Evolutionary conservation across 2,329 filamentous ascomycete genomes (phyloP).

Genomic region (Arthrobotrys conoides): DNA sequence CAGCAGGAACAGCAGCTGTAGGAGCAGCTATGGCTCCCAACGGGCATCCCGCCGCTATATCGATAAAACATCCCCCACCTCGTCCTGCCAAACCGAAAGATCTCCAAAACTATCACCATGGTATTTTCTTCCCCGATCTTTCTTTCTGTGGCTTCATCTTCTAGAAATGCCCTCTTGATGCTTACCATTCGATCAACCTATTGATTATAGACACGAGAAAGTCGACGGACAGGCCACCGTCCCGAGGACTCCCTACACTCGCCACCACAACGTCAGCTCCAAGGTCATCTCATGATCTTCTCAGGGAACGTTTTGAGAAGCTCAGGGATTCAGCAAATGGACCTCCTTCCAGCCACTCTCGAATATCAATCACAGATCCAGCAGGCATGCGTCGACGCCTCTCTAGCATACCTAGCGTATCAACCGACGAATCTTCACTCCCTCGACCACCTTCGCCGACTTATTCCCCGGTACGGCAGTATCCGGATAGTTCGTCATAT

Average conservation of each 20-base stretch:
- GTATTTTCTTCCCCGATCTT: conserved; percentile 76
- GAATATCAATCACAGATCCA: not conserved
- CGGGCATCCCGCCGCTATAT: conserved; percentile 40
- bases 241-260: conserved; percentile 67
- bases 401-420: conserved; percentile 35
- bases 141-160: conserved; percentile 65
- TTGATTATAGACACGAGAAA: conserved; percentile 63
- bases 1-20: not conserved
- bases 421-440: conserved; percentile 22
- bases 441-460: conserved; percentile 77
- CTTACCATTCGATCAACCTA: conserved; percentile 1
- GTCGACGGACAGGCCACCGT: conserved; percentile 70
- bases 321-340: conserved; percentile 20
- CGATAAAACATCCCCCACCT: conserved; percentile 62
- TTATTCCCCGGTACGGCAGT: conserved; percentile 82
- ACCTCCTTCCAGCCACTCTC: not conserved
- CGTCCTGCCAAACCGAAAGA: conserved; percentile 68
- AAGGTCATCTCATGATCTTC: conserved; percentile 65
- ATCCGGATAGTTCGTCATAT: conserved; percentile 64
- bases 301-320: conserved; percentile 47
- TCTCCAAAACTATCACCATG: conserved; percentile 69
- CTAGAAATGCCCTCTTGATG: not conserved
- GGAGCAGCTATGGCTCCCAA: conserved; percentile 36
- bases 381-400: conserved; percentile 29
- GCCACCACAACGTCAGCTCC: not conserved